These are phyloP conservation scores for Aspergillus sp. DNA, from an alignment of 2,329 filamentous ascomycete species.

Conservation along the genomic window DNA sequence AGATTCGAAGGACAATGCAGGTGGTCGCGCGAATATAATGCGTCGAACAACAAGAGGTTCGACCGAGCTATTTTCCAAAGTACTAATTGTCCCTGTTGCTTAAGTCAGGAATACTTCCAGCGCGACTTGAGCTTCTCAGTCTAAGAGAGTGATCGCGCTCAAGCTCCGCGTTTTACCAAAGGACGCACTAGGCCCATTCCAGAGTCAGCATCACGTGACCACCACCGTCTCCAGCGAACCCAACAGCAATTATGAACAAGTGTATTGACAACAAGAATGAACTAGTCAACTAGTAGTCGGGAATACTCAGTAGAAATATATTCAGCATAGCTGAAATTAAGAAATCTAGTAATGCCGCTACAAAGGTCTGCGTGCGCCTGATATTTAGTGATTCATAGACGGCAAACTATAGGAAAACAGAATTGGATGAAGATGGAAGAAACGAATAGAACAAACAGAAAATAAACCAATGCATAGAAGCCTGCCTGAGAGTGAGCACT, in stretches of 20 bases:
- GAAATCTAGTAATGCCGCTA: conserved; percentile 1
- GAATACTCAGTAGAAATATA: too few relatives aligned
- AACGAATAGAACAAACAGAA: background rate
- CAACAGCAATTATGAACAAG: background rate
- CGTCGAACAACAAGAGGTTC: background rate
- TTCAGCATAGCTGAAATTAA: background rate
- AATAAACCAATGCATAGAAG: conserved; percentile 16
- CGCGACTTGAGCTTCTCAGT: conserved; percentile 16
- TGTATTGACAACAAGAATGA: too few relatives aligned
- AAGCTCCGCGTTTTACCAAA: conserved; percentile 33
- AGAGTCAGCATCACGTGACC: conserved; percentile 25
- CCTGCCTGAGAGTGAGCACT: conserved; percentile 16
- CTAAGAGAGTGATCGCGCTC: conserved; percentile 23
- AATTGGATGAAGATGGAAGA: background rate
- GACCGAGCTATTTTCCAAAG: background rate
- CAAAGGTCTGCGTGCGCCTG: background rate
- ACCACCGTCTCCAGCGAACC: background rate
- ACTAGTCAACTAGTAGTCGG: too few relatives aligned
- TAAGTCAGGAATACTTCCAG: conserved; percentile 1
- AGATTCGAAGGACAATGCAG: background rate
- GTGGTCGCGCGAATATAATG: background rate
- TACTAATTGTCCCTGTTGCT: background rate
- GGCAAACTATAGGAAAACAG: background rate
- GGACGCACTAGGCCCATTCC: conserved; percentile 28
- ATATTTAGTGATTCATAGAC: conserved; percentile 1